Evolutionary conservation across 2,329 filamentous ascomycete genomes (phyloP).

Genomic region (Ceratocystis cubensis): DNA sequence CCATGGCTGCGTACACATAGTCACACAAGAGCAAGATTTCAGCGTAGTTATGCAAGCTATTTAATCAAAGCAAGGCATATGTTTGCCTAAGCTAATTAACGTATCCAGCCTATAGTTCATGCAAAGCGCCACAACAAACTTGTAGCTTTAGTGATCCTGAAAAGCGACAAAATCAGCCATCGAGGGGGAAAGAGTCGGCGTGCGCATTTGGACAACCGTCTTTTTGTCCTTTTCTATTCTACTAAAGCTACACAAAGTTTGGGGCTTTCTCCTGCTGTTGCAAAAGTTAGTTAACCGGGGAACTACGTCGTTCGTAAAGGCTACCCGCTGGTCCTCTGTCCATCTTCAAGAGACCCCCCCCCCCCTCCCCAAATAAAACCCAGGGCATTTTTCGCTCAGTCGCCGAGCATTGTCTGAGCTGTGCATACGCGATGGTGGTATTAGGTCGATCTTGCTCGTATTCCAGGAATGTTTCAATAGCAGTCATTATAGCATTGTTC

Average conservation of each 20-base stretch:
- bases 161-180: not conserved
- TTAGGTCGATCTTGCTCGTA: not conserved
- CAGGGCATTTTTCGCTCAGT: not conserved
- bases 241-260: not conserved
- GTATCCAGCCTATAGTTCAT: not conserved
- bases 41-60: not conserved
- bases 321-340: not conserved
- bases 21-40: not conserved
- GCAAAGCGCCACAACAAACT: not conserved
- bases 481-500: not conserved
- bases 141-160: not conserved
- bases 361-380: not conserved
- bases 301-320: not conserved
- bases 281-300: not conserved
- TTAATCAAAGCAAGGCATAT: not conserved
- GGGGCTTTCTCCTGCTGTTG: not conserved
- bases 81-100: not conserved
- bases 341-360: too few relatives aligned
- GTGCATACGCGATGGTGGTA: constrained; percentile 1
- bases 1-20: not conserved
- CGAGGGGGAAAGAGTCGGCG: not conserved
- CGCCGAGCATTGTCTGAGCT: not conserved
- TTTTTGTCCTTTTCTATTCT: not conserved
- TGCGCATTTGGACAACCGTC: not conserved
- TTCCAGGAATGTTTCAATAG: not conserved